Percentiles rank a stretch among this genome's conserved stretches.
Conservation (phyloP, 2,329 filamentous ascomycete species). For the Colletotrichum falcatum region DNA sequence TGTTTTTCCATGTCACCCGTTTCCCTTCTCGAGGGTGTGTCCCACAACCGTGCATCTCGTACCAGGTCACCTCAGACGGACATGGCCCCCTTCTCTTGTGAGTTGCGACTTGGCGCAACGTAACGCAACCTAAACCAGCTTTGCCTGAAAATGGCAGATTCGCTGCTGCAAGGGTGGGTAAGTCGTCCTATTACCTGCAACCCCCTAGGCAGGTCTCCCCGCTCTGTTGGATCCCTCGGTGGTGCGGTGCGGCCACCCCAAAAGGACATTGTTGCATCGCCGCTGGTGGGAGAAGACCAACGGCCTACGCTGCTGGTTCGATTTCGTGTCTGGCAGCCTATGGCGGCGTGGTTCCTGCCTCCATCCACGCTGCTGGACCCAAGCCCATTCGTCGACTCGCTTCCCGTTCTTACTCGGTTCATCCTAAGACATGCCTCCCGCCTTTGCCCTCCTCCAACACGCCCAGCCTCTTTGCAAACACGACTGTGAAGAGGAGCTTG, state of each 20-base stretch:
- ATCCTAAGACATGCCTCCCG: conserved; percentile 31
- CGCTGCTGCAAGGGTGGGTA: neutral
- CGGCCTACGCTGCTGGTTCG: conserved; percentile 25
- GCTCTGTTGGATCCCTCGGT: conserved; percentile 36
- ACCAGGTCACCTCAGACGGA: conserved; percentile 1
- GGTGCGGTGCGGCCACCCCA: conserved; percentile 26
- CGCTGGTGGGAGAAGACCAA: conserved; percentile 18
- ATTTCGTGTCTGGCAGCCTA: conserved; percentile 17
- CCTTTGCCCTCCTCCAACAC: conserved; percentile 17
- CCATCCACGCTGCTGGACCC: conserved; percentile 35
- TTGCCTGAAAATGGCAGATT: conserved; percentile 35
- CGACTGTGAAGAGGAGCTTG: conserved; percentile 24
- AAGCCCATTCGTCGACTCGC: conserved; percentile 27
- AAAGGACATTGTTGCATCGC: conserved; percentile 35
- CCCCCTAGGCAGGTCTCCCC: conserved; percentile 19
- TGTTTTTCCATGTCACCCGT: conserved; percentile 1
- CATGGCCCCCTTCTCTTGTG: conserved; percentile 11
- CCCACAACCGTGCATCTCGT: conserved; percentile 16
- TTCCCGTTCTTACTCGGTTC: conserved; percentile 29
- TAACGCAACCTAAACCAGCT: conserved; percentile 28
- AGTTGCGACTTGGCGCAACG: conserved; percentile 32
- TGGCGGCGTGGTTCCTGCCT: conserved; percentile 16
- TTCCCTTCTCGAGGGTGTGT: conserved; percentile 9
- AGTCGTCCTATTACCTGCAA: conserved; percentile 16
- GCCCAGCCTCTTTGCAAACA: conserved; percentile 16